Evolutionary conservation across 352 stramenopile species (phyloP).

Genomic region (Globisporangium middletonii): DNA sequence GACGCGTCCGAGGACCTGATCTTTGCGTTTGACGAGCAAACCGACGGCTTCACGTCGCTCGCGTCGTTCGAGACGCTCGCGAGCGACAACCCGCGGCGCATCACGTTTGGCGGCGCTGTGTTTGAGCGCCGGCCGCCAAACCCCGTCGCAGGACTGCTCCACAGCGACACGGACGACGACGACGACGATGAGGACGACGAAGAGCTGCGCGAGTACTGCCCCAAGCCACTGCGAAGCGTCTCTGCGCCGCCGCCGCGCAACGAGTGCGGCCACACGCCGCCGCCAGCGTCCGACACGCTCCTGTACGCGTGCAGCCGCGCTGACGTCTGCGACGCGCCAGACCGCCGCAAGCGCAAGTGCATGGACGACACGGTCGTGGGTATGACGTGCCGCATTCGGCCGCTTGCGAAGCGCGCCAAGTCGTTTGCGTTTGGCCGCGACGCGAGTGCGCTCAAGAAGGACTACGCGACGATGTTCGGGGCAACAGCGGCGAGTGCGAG

Average conservation of each 20-base stretch:
- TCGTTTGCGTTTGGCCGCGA: slow-evolving; percentile 34
- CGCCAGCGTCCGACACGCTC: neutral
- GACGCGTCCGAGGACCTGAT: slow-evolving; percentile 67
- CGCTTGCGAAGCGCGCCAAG: slow-evolving; percentile 48
- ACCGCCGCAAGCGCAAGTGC: slow-evolving; percentile 52
- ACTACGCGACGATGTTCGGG: slow-evolving; percentile 10
- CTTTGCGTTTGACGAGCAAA: slow-evolving; percentile 63
- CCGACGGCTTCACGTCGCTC: slow-evolving; percentile 12
- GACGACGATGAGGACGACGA: slow-evolving; percentile 6
- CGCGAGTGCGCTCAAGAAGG: slow-evolving; percentile 8
- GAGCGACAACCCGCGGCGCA: neutral
- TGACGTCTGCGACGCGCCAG: slow-evolving; percentile 25
- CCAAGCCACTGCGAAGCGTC: slow-evolving; percentile 7
- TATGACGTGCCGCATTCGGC: slow-evolving; percentile 32
- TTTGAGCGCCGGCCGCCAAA: slow-evolving; percentile 9
- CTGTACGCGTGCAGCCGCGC: slow-evolving; percentile 9
- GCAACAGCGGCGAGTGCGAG: neutral
- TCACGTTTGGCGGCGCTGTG: slow-evolving; percentile 8
- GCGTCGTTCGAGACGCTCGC: slow-evolving; percentile 8
- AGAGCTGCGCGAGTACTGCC: slow-evolving; percentile 2
- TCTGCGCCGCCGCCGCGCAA: slow-evolving; percentile 4
- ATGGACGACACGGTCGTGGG: slow-evolving; percentile 24
- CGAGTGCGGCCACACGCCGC: neutral
- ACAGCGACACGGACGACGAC: slow-evolving; percentile 4
- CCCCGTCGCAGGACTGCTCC: slow-evolving; percentile 12